Percentiles rank a stretch among this genome's conserved stretches.
These are phyloP conservation scores for Beauveria medogensis DNA, from an alignment of 2,329 filamentous ascomycete genomes.

Conservation along the genomic window DNA sequence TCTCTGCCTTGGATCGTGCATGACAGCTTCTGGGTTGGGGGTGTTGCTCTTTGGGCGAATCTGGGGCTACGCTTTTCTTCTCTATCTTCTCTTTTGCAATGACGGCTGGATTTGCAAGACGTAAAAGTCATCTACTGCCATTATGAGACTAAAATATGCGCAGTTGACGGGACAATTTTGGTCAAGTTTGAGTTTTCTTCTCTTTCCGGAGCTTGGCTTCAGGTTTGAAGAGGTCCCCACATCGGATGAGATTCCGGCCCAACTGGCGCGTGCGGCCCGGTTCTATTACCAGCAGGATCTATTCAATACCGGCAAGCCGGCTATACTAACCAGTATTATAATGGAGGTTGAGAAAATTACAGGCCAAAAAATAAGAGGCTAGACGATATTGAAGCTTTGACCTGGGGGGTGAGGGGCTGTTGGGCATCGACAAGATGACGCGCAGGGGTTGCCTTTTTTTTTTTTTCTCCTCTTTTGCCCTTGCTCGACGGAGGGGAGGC, in stretches of 20 bases:
- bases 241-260: not conserved
- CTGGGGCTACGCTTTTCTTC: not conserved
- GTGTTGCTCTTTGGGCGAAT: not conserved
- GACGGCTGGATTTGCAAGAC: no score
- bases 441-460: not conserved
- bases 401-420: not conserved
- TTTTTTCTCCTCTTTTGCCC: not conserved
- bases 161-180: no score
- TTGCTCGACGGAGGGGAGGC: not conserved
- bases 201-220: not conserved
- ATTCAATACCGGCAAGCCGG: not conserved
- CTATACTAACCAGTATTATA: not conserved
- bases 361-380: not conserved
- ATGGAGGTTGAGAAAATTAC: no score
- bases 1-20: not conserved
- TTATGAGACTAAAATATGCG: no score
- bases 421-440: slow-evolving; percentile 5
- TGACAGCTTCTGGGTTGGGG: not conserved
- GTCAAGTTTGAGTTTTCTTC: not conserved
- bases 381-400: not conserved
- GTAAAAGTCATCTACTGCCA: no score
- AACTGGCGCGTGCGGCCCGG: not conserved
- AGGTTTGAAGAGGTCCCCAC: not conserved
- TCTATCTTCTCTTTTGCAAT: no score
- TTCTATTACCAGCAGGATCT: not conserved